phyloP scores from a whole-genome alignment of 441 rosid genomes.

The Syzygium malaccense region DNA sequence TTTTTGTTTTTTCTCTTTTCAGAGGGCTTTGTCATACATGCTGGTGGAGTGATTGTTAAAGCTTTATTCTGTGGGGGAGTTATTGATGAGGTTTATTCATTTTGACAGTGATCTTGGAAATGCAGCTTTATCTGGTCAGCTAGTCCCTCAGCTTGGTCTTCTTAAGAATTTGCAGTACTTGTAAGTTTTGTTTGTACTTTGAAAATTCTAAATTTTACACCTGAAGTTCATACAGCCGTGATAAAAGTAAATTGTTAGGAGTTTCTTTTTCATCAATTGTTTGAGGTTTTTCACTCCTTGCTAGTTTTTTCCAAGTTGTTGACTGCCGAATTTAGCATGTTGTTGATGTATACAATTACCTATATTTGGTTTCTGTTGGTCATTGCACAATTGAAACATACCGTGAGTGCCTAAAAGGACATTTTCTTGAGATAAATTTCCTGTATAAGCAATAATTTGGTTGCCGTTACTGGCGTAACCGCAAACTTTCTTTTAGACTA shows the following conservation, averaged over 20 bases:
- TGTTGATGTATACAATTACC: neutral
- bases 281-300: neutral
- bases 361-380: neutral
- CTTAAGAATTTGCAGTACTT: conserved; percentile 90
- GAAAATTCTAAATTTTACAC: neutral
- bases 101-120: conserved; percentile 78
- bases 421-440: neutral
- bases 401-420: neutral
- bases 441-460: neutral
- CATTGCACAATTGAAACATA: neutral
- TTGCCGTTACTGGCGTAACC: neutral
- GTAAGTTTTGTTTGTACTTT: conserved; percentile 29
- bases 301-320: neutral
- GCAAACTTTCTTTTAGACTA: neutral
- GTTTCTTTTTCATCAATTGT: neutral
- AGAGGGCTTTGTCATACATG: neutral
- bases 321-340: neutral
- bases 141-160: conserved; percentile 83
- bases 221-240: neutral
- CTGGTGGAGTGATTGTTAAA: neutral
- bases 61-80: neutral
- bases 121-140: conserved; percentile 88
- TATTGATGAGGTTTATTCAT: neutral
- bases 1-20: neutral
- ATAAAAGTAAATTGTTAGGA: neutral